Conservation (phyloP, 1,284 basidiomycete genomes). For the Mycosarcoma mackinlayi region DNA sequence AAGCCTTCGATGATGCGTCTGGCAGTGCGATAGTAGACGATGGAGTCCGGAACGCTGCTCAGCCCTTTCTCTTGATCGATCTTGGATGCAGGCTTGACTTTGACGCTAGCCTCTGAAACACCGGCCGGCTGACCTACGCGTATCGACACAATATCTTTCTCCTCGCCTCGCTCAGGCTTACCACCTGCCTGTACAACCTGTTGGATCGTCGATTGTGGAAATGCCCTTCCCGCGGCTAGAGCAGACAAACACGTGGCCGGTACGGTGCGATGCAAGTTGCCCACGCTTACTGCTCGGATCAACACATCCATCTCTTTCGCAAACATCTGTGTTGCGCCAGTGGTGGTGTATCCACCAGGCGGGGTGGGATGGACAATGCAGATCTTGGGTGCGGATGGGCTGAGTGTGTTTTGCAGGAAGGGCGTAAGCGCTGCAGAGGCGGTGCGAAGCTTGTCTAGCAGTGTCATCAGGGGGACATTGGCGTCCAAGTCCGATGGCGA, state of each 20-base stretch:
- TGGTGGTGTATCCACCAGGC: slow-evolving; percentile 41
- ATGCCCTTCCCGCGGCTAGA: slow-evolving; percentile 45
- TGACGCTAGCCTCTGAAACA: slow-evolving; percentile 51
- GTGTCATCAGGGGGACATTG: slow-evolving; percentile 37
- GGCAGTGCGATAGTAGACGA: slow-evolving; percentile 59
- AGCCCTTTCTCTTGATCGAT: slow-evolving; percentile 3
- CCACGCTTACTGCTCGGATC: slow-evolving; percentile 58
- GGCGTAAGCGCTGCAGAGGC: slow-evolving; percentile 41
- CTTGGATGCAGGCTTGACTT: slow-evolving; percentile 4
- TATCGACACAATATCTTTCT: slow-evolving; percentile 48
- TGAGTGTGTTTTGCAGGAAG: slow-evolving; percentile 27
- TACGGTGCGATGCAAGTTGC: slow-evolving; percentile 62
- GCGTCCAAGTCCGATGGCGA: slow-evolving; percentile 51
- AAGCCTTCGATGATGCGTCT: slow-evolving; percentile 57
- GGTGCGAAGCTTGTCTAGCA: slow-evolving; percentile 51
- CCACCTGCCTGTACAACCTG: slow-evolving; percentile 15
- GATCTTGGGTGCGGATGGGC: slow-evolving; percentile 63
- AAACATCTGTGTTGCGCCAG: slow-evolving; percentile 32
- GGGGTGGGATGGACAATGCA: slow-evolving; percentile 59
- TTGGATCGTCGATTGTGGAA: slow-evolving; percentile 43
- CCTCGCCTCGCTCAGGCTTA: not conserved
- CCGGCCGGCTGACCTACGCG: slow-evolving; percentile 66
- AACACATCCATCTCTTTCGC: slow-evolving; percentile 52
- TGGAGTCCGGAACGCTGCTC: slow-evolving; percentile 24
- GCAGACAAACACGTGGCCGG: slow-evolving; percentile 63